Base-by-base conservation (phyloP, 2,329 filamentous ascomycete species). In the Calonectria crousiana region DNA sequence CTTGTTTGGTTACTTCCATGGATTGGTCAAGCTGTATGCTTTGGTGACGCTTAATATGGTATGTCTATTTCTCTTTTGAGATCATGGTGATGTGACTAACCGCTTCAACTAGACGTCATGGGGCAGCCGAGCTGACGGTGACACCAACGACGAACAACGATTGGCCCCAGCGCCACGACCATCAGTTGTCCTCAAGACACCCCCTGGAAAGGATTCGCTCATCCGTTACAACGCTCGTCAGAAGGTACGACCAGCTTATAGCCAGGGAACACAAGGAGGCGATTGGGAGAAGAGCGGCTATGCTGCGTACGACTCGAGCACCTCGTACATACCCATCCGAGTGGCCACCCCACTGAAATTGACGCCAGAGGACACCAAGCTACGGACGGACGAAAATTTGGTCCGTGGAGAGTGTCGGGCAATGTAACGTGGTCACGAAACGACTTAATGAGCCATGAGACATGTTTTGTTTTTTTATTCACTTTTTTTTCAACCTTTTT, bases 71-170 rank as follows among this genome's bases (percentile, higher is more conserved):
- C 36, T 71, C 67, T 30, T 13, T n/a, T 16, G n/a, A 13, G 34
- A 41, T 34, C 28, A 49, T 26, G 18, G 34, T 41, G 18, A 26
- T 41, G 62, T 60, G 51, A 51, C 78, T 78, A 69, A 81, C 65
- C 32, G 66, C 23, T 69, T 60, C 16, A 30, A 67, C 34, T 83
- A 98, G 96, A 98, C 96, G 56, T 96, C 95, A 67, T 98, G 96
- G 96, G 96, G 96, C 82, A 98, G 95, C 86, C 93, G 96, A 85
- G 95, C 95, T 80, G 96, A 97, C 80, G 96, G 95, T 82, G 96
- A 98, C 85, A 90, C 93, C 78, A 94, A 97, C 85, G 94, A 97
- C 84, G 90, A 90, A 76, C 89, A 92, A 79, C 92, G 94, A 82
- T 92, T 95, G 87, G 90, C 85, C 49, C 87, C 84, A 38, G 84